These are phyloP conservation scores for Pseudogymnoascus sp. DNA, from an alignment of 2,329 filamentous ascomycete genomes.

Conservation along the genomic window DNA sequence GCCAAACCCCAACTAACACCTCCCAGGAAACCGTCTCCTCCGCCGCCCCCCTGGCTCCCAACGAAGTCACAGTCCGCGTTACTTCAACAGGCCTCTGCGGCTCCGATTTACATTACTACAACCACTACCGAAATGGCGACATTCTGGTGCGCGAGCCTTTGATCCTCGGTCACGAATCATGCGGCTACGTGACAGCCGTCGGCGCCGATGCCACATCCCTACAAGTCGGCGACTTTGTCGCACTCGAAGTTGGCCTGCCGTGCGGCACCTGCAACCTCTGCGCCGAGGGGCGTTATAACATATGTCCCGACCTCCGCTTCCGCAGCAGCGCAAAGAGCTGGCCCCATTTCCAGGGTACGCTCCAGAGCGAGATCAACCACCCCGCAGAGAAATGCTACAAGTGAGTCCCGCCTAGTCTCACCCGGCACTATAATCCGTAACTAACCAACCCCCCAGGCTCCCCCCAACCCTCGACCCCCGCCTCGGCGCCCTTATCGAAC, in stretches of 20 bases:
- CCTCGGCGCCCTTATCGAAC: conserved; percentile 87
- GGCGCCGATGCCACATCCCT: conserved; percentile 58
- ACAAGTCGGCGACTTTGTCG: conserved; percentile 70
- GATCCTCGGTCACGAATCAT: conserved; percentile 64
- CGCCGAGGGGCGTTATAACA: conserved; percentile 78
- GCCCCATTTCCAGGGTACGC: conserved; percentile 80
- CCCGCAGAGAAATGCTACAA: conserved; percentile 91
- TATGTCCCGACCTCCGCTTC: conserved; percentile 81
- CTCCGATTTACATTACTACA: conserved; percentile 63
- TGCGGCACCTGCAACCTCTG: conserved; percentile 74
- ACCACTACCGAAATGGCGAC: conserved; percentile 59
- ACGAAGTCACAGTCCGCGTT: conserved; percentile 56
- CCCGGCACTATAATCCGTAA: not conserved
- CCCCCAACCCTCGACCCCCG: conserved; percentile 68
- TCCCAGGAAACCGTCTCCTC: conserved; percentile 30
- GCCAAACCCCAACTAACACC: conserved; percentile 26
- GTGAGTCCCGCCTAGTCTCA: conserved; percentile 12
- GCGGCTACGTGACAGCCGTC: conserved; percentile 67
- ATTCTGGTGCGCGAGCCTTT: conserved; percentile 58
- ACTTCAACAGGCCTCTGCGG: conserved; percentile 63
- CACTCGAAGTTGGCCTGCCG: conserved; percentile 84
- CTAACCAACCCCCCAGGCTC: conserved; percentile 34
- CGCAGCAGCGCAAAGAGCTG: conserved; percentile 57
- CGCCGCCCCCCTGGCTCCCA: conserved; percentile 35
- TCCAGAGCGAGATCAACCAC: conserved; percentile 76